Percentiles rank a stretch among this genome's conserved stretches.
Conservation (phyloP, 1,139 yeast species). For the Pichia sp. region DNA sequence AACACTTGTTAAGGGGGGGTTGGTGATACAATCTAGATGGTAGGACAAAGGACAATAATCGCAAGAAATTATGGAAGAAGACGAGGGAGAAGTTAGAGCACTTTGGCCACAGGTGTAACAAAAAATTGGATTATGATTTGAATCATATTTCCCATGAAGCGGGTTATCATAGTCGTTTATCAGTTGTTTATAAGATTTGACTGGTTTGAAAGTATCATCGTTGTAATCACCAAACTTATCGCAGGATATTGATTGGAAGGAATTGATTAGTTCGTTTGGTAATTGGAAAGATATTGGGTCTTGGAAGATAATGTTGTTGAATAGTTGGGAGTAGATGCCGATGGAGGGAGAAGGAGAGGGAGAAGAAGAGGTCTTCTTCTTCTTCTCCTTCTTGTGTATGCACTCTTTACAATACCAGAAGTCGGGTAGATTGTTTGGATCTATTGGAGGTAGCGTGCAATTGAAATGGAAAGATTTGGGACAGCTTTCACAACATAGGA, state of each 20-base stretch:
- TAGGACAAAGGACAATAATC: constrained; percentile 84
- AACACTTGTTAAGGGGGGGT: constrained; percentile 62
- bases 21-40: constrained; percentile 85
- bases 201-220: constrained; percentile 52
- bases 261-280: constrained; percentile 62
- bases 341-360: constrained; percentile 17
- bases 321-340: constrained; percentile 57
- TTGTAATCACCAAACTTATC: constrained; percentile 68
- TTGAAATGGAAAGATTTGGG: constrained; percentile 88
- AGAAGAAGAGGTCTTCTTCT: background rate
- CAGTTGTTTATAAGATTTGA: constrained; percentile 37
- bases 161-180: constrained; percentile 52
- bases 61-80: constrained; percentile 54
- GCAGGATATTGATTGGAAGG: constrained; percentile 63
- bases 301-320: constrained; percentile 49
- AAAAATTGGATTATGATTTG: constrained; percentile 54
- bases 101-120: constrained; percentile 75
- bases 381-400: constrained; percentile 28
- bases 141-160: constrained; percentile 51
- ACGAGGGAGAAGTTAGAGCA: constrained; percentile 35
- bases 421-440: constrained; percentile 68
- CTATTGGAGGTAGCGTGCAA: constrained; percentile 87
- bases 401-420: constrained; percentile 90
- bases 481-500: constrained; percentile 90
- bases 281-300: constrained; percentile 72